Conservation (phyloP, 805 yeast genomes). For the Wickerhamiella hasegawae region DNA sequence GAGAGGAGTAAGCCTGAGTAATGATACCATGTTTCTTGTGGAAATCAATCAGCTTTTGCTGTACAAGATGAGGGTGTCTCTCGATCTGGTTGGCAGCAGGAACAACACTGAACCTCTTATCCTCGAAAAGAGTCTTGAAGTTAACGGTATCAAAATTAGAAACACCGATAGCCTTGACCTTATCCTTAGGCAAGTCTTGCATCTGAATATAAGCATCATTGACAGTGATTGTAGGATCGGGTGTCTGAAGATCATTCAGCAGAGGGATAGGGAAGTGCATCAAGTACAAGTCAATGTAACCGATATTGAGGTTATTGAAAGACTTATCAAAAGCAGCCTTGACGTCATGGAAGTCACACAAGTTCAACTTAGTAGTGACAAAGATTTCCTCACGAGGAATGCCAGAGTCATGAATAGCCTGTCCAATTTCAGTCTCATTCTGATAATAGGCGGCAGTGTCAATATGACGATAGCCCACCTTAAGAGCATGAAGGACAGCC, state of each 20-base stretch:
- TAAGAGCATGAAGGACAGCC: slow-evolving; percentile 45
- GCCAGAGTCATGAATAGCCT: slow-evolving; percentile 28
- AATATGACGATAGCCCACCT: slow-evolving; percentile 53
- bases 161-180: slow-evolving; percentile 52
- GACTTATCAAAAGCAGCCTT: slow-evolving; percentile 34
- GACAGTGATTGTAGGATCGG: slow-evolving; percentile 26
- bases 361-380: slow-evolving; percentile 50
- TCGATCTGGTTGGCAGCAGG: slow-evolving; percentile 71
- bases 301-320: slow-evolving; percentile 34
- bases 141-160: slow-evolving; percentile 45
- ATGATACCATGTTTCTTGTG: slow-evolving; percentile 35
- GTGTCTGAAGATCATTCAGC: slow-evolving; percentile 23
- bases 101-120: slow-evolving; percentile 29
- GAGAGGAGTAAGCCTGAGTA: slow-evolving; percentile 63
- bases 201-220: slow-evolving; percentile 42
- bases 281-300: slow-evolving; percentile 49
- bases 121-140: slow-evolving; percentile 30
- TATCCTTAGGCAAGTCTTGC: slow-evolving; percentile 34
- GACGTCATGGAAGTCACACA: slow-evolving; percentile 24
- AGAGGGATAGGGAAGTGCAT: slow-evolving; percentile 39
- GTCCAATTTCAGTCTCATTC: slow-evolving; percentile 54
- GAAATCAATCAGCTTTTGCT: slow-evolving; percentile 38
- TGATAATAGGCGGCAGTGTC: slow-evolving; percentile 62
- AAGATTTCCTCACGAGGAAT: slow-evolving; percentile 36
- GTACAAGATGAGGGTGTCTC: slow-evolving; percentile 57